Conservation (phyloP, 1,284 basidiomycete species). For the Puccinia coronata region DNA sequence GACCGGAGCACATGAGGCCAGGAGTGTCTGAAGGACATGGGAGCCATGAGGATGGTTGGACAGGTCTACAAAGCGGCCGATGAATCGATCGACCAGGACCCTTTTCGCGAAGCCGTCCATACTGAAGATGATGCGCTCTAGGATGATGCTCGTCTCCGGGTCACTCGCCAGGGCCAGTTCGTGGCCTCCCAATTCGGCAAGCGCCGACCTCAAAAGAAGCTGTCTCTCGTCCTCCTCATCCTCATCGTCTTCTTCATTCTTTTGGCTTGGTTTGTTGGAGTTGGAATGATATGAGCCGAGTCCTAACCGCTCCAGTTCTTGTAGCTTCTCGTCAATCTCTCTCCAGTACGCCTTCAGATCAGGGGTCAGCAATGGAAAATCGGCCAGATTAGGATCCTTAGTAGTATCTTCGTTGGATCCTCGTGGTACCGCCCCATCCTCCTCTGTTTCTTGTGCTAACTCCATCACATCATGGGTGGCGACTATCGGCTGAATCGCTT, state of each 20-base stretch:
- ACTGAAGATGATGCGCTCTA: conserved; percentile 82
- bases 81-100: conserved; percentile 79
- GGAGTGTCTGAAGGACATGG: conserved; percentile 85
- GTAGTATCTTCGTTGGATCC: conserved; percentile 48
- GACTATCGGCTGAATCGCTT: neutral
- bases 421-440: neutral
- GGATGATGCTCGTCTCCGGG: conserved; percentile 80
- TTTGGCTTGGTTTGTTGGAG: neutral
- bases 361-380: conserved; percentile 77
- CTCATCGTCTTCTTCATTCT: conserved; percentile 50
- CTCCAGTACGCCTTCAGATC: conserved; percentile 89
- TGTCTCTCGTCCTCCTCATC: conserved; percentile 58
- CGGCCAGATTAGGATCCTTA: conserved; percentile 68
- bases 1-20: conserved; percentile 72
- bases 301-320: conserved; percentile 72
- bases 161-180: conserved; percentile 87
- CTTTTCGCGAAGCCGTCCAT: conserved; percentile 91
- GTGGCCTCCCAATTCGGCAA: conserved; percentile 78
- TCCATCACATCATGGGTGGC: conserved; percentile 27
- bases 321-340: conserved; percentile 79
- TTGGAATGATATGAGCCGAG: conserved; percentile 32
- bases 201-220: conserved; percentile 77
- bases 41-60: conserved; percentile 81
- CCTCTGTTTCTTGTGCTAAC: conserved; percentile 16
- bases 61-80: conserved; percentile 68